phyloP scores from a whole-genome alignment of 176 grass and related monocot species.

The Aegilops sharonensis region DNA sequence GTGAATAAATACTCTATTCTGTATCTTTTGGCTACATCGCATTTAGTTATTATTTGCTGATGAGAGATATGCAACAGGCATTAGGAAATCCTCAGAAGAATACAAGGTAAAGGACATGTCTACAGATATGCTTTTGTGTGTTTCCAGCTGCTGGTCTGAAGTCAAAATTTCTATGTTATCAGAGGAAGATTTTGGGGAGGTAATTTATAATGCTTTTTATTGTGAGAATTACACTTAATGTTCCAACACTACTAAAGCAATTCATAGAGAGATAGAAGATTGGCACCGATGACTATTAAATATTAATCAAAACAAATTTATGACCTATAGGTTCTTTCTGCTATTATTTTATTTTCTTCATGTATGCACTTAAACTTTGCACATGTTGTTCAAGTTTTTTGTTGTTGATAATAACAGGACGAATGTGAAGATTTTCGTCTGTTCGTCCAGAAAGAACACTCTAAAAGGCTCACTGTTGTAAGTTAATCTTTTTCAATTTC shows the following conservation, averaged over 20 bases:
- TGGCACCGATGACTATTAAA: not conserved
- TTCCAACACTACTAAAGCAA: constrained; percentile 16
- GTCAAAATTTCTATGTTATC: constrained; percentile 63
- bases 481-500: constrained; percentile 30
- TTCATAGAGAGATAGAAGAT: not conserved
- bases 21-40: not conserved
- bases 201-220: constrained; percentile 33
- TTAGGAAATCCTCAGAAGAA: constrained; percentile 55
- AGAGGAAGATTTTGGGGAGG: constrained; percentile 82
- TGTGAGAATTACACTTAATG: not conserved
- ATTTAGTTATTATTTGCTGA: constrained; percentile 34
- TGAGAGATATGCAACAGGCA: constrained; percentile 40
- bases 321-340: not conserved
- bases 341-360: not conserved
- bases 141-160: constrained; percentile 55
- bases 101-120: constrained; percentile 58
- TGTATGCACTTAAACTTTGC: constrained; percentile 21
- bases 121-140: constrained; percentile 55
- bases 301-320: not conserved
- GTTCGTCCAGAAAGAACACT: constrained; percentile 53
- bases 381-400: constrained; percentile 19
- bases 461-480: constrained; percentile 81
- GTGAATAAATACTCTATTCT: not conserved
- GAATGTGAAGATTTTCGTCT: constrained; percentile 70
- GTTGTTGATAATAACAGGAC: constrained; percentile 51